These are phyloP conservation scores for Helenozyma rhizophorensis DNA, from an alignment of 805 yeast species.

Conservation along the genomic window DNA sequence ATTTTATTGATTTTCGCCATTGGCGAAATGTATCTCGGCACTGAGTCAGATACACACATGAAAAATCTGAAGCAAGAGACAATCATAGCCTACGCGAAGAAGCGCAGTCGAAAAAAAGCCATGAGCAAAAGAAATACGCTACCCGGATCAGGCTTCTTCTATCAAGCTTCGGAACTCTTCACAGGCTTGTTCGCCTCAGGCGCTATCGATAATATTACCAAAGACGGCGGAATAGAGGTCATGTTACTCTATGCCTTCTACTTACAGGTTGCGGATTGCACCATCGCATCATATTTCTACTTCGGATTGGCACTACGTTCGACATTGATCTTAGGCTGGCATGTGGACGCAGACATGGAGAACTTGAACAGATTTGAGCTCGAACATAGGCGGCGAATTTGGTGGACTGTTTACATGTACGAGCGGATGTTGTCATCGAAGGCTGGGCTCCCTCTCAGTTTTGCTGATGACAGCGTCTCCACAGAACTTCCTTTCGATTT, in stretches of 20 bases:
- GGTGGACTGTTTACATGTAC: conserved; percentile 50
- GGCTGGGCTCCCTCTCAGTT: conserved; percentile 73
- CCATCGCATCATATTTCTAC: conserved; percentile 75
- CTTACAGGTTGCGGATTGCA: conserved; percentile 79
- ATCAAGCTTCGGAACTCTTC: conserved; percentile 74
- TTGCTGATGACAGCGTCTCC: conserved; percentile 78
- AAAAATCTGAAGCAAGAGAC: conserved; percentile 27
- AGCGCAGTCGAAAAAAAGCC: conserved; percentile 13
- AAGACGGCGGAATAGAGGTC: conserved; percentile 78
- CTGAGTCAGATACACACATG: conserved; percentile 61
- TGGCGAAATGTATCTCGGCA: conserved; percentile 81
- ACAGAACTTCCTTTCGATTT: conserved; percentile 73
- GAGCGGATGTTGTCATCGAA: conserved; percentile 76
- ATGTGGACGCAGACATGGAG: conserved; percentile 75
- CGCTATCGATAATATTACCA: conserved; percentile 71
- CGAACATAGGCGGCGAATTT: conserved; percentile 46
- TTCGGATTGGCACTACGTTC: conserved; percentile 74
- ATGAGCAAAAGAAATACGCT: conserved; percentile 36
- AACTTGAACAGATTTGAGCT: conserved; percentile 46
- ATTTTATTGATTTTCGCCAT: conserved; percentile 67
- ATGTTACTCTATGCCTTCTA: conserved; percentile 71
- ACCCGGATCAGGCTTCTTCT: conserved; percentile 77
- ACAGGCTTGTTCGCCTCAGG: conserved; percentile 75
- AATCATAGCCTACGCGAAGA: conserved; percentile 14
- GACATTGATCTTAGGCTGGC: conserved; percentile 71